Evolutionary conservation across 2,329 filamentous ascomycete species (phyloP).

Genomic region (Aspergillus floridensis): DNA sequence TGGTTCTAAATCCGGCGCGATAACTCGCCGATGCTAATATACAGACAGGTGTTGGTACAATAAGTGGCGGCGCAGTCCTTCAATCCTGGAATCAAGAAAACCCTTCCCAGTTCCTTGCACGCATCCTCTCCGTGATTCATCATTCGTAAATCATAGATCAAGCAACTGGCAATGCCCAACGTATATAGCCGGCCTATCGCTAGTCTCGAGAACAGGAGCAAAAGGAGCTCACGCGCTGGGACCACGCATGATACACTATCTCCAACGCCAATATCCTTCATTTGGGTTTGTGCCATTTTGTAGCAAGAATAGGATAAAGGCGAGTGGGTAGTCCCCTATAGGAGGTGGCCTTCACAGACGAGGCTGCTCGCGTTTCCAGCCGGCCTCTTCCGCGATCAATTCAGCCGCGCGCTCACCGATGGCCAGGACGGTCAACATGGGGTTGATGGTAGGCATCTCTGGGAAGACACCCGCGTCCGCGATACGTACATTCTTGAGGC

Average conservation of each 20-base stretch:
- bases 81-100: not conserved
- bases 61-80: not conserved
- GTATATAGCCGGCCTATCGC: not conserved
- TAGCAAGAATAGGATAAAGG: slow-evolving; percentile 9
- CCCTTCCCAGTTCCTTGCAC: not conserved
- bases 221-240: not conserved
- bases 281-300: slow-evolving; percentile 2
- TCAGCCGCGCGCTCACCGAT: slow-evolving; percentile 83
- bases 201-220: not conserved
- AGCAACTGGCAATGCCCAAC: not conserved
- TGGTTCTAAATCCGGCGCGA: not conserved
- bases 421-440: slow-evolving; percentile 83
- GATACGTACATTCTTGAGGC: slow-evolving; percentile 71
- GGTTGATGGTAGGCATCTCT: slow-evolving; percentile 81
- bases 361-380: slow-evolving; percentile 59
- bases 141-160: slow-evolving; percentile 13
- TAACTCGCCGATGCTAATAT: not conserved
- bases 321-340: not conserved
- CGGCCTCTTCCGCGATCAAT: slow-evolving; percentile 72
- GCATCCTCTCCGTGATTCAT: slow-evolving; percentile 8
- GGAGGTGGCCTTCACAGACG: slow-evolving; percentile 21
- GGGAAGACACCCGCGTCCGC: slow-evolving; percentile 88
- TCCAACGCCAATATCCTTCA: not conserved
- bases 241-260: not conserved
- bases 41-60: not conserved